These are phyloP conservation scores for Fimicolochytrium jonesii DNA, from an alignment of 192 early-diverging fungal genomes.

Conservation along the genomic window DNA sequence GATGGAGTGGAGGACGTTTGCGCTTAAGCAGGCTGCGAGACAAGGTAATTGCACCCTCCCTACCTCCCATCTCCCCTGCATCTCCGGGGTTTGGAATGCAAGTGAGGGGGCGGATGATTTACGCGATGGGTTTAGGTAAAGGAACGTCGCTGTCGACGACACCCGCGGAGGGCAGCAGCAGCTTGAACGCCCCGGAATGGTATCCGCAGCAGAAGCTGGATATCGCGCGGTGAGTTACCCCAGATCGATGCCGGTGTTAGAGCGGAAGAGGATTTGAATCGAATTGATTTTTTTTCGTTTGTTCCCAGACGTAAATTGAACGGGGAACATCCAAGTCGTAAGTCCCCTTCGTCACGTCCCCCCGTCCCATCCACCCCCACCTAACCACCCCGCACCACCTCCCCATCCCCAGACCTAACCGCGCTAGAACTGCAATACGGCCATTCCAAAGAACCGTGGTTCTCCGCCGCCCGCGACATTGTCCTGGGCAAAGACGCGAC, in stretches of 20 bases:
- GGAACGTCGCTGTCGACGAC: no score
- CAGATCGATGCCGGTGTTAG: neutral
- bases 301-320: conserved; percentile 50
- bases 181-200: conserved; percentile 53
- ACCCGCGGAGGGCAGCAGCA: conserved; percentile 1
- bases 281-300: neutral
- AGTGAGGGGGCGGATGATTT: no score
- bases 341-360: conserved; percentile 10
- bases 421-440: conserved; percentile 58
- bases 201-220: conserved; percentile 73
- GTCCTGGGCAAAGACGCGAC: conserved; percentile 47
- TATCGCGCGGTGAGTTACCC: conserved; percentile 42
- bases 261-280: neutral
- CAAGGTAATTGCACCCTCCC: no score
- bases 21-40: conserved; percentile 52
- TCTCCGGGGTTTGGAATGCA: no score
- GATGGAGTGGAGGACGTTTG: conserved; percentile 75
- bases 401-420: conserved; percentile 34
- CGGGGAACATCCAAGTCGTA: conserved; percentile 65
- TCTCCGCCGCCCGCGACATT: conserved; percentile 36
- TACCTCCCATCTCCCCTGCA: no score
- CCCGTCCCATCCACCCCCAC: no score
- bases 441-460: conserved; percentile 56
- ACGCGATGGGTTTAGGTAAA: no score
- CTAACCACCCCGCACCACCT: neutral